Evolutionary conservation across 108 stramenopile genomes (phyloP), one percentile per base, ranked within the genome.

Genomic region (Cyclotella cryptica): DNA sequence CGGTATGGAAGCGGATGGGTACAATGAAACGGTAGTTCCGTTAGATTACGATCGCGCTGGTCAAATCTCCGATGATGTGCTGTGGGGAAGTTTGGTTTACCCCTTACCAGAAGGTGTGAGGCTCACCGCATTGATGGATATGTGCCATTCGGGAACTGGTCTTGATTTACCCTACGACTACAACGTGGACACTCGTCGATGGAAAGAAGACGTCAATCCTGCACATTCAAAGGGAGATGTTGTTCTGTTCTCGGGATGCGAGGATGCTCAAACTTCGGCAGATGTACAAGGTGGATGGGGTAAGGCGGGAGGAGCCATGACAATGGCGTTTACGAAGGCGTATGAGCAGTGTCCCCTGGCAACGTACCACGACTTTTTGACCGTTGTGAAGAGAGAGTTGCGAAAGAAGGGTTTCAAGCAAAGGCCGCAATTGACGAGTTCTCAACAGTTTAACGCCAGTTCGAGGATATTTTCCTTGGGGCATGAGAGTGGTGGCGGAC

Each of bases 101-200:
- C 69, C 87, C 42, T 69, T 97, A 30, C 72, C 86, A n/a, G 89
- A 84, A 57, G 95, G 95, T 52, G 91, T 89, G 11, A 65, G 71
- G 10, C 81, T 93, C 13, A 90, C 94, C 0, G 85, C 86, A 13
- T 69, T 89, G 26, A 90, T 90, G 88, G 91, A 92, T 58, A 88
- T 86, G 83, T 98, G 97, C 83, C 97, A 97, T 69, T 90, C 89
- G n/a, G 97, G 97, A 27, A 92, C 88, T 12, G 91, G 91, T 24
- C 71, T 96, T 44, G 95, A 96, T 81, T 65, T 96, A 7, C 94
- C 94, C 27, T 94, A 72, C 59, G 72, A 80, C 53, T 86, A 80
- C 61, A 75, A 77, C 39, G 72, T 83, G 42, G 41, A 60, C 28
- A 64, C 72, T 13, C 72, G 74, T 13, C 46, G 74, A 40, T 86